Evolutionary conservation across 2,329 filamentous ascomycete genomes (phyloP).

Genomic region (Dactylonectria macrodidyma): DNA sequence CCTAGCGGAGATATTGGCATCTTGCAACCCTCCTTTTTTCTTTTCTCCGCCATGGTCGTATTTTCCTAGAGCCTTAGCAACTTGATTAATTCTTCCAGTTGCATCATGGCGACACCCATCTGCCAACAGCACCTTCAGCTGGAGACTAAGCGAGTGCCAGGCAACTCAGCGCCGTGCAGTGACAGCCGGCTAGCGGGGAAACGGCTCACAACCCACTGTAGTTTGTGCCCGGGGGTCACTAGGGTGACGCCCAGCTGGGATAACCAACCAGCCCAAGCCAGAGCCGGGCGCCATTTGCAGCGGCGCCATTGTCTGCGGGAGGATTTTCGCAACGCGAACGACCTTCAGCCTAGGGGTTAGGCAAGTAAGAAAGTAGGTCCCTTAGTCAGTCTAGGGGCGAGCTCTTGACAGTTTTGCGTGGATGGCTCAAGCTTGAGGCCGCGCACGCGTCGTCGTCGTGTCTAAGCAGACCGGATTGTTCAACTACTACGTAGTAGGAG

Average conservation of each 20-base stretch:
- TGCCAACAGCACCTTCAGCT: constrained; percentile 28
- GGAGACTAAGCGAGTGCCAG: constrained; percentile 37
- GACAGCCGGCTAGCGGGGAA: constrained; percentile 44
- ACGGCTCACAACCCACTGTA: constrained; percentile 34
- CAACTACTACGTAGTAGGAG: background rate
- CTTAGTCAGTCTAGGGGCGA: background rate
- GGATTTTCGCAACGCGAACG: constrained; percentile 23
- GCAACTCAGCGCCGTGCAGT: constrained; percentile 42
- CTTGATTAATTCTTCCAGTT: constrained; percentile 16
- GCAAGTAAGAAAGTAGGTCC: too few relatives aligned
- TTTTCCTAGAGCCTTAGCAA: background rate
- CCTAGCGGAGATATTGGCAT: constrained; percentile 6
- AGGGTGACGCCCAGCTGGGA: constrained; percentile 29
- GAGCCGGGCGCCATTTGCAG: constrained; percentile 25
- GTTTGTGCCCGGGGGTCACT: constrained; percentile 11
- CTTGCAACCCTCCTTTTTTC: background rate
- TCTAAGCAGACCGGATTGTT: constrained; percentile 11
- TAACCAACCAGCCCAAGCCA: constrained; percentile 24
- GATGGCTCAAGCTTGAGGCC: constrained; percentile 11
- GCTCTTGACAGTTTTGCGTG: constrained; percentile 9
- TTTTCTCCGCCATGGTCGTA: constrained; percentile 20
- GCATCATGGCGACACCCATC: constrained; percentile 32
- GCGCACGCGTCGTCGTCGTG: constrained; percentile 18
- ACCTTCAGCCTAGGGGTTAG: constrained; percentile 15
- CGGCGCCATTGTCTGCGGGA: constrained; percentile 19